These are phyloP conservation scores for Macrolepiota fuliginosa DNA, from an alignment of 768 basidiomycete genomes.

Conservation along the genomic window DNA sequence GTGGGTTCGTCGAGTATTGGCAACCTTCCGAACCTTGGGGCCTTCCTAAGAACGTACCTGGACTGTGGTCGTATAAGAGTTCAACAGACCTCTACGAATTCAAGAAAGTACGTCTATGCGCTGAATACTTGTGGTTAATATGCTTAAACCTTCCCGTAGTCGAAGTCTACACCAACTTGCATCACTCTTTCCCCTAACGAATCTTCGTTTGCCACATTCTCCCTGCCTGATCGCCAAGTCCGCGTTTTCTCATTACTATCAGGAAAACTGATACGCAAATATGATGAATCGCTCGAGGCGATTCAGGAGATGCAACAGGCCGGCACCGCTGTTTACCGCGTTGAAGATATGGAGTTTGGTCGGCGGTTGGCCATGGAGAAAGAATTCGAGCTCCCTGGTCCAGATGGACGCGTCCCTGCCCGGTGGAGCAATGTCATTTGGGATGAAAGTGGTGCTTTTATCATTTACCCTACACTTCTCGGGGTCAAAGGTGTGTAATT, in stretches of 20 bases:
- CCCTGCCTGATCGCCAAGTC: constrained; percentile 90
- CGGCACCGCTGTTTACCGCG: constrained; percentile 85
- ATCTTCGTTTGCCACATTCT: constrained; percentile 89
- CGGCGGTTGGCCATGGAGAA: constrained; percentile 89
- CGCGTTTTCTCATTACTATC: constrained; percentile 90
- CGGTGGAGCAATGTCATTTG: constrained; percentile 90
- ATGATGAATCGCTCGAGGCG: constrained; percentile 90
- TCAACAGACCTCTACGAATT: constrained; percentile 96
- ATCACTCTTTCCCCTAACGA: constrained; percentile 89
- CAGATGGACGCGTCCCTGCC: constrained; percentile 68
- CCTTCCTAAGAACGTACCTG: constrained; percentile 70
- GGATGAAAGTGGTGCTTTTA: constrained; percentile 96
- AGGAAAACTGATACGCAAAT: constrained; percentile 88
- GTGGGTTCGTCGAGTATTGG: constrained; percentile 97
- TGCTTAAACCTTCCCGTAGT: constrained; percentile 39
- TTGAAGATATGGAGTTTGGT: constrained; percentile 99
- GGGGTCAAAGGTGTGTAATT: constrained; percentile 82
- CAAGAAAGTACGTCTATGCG: constrained; percentile 70
- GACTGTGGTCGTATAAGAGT: constrained; percentile 88
- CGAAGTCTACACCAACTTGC: constrained; percentile 89
- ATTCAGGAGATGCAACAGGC: constrained; percentile 99
- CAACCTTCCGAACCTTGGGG: constrained; percentile 86
- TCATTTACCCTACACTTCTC: constrained; percentile 89
- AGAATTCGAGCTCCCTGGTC: constrained; percentile 82
- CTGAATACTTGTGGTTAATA: not conserved